These are phyloP conservation scores for Penstemon davidsonii DNA, from an alignment of 257 asterid genomes.

Conservation along the genomic window DNA sequence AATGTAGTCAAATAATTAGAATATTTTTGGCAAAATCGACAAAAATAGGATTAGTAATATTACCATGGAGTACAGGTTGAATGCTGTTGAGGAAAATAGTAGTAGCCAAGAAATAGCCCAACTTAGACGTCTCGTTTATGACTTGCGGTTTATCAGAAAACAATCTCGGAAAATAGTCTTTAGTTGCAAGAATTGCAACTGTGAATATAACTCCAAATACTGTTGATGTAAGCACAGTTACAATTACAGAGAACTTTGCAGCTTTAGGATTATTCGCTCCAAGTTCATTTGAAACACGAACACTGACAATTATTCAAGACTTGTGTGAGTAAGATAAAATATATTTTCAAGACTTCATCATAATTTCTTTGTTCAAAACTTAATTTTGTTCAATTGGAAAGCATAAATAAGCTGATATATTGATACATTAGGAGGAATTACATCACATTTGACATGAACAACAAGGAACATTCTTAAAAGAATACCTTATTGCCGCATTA, in stretches of 20 bases:
- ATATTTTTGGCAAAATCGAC: too few species aligned
- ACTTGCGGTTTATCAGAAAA: slow-evolving; percentile 57
- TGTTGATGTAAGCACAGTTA: slow-evolving; percentile 56
- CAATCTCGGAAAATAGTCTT: slow-evolving; percentile 43
- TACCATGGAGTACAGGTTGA: slow-evolving; percentile 84
- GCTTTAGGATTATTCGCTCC: slow-evolving; percentile 77
- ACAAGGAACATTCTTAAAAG: background rate
- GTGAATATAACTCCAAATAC: slow-evolving; percentile 58
- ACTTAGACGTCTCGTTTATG: slow-evolving; percentile 55
- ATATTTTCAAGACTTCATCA: background rate
- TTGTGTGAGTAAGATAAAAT: background rate
- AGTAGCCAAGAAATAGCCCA: slow-evolving; percentile 67
- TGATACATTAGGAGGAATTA: too few species aligned
- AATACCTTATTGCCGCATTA: slow-evolving; percentile 86
- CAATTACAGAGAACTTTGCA: slow-evolving; percentile 61
- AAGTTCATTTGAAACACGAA: slow-evolving; percentile 78
- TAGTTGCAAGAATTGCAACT: slow-evolving; percentile 43
- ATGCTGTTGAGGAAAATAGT: slow-evolving; percentile 75
- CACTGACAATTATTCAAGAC: slow-evolving; percentile 42
- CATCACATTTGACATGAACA: background rate
- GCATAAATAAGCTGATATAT: too few species aligned
- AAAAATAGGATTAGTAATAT: background rate
- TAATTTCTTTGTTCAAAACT: background rate
- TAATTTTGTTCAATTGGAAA: background rate
- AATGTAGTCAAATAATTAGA: too few species aligned